A percentile compares a stretch with the other conserved stretches of the same genome.
Evolutionary conservation across 805 yeast species (phyloP).

Genomic region (Starmera amethionina): DNA sequence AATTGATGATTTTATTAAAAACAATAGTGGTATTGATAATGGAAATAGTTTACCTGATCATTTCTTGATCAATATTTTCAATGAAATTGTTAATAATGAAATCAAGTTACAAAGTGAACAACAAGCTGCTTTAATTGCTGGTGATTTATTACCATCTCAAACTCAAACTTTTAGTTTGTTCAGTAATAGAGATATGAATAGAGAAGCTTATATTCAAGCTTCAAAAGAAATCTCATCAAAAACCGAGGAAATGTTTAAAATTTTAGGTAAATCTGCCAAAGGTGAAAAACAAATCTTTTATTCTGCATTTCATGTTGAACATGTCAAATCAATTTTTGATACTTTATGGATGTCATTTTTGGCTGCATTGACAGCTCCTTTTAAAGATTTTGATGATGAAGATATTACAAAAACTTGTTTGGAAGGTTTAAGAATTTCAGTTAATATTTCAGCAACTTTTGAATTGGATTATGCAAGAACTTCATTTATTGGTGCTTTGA

Average conservation of each 20-base stretch:
- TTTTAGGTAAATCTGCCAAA: conserved; percentile 39
- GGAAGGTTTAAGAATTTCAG: conserved; percentile 79
- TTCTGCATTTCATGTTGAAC: conserved; percentile 80
- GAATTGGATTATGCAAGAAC: conserved; percentile 77
- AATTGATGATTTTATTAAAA: conserved; percentile 72
- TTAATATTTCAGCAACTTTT: conserved; percentile 75
- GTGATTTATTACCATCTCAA: conserved; percentile 33
- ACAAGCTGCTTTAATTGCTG: conserved; percentile 78
- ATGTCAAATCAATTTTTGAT: conserved; percentile 88
- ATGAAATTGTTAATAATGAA: conserved; percentile 76
- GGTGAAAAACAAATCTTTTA: conserved; percentile 46
- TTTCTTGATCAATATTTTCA: conserved; percentile 54
- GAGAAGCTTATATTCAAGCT: conserved; percentile 86
- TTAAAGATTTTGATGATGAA: conserved; percentile 75
- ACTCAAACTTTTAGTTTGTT: conserved; percentile 43
- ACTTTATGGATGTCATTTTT: conserved; percentile 94
- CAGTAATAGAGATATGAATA: conserved; percentile 58
- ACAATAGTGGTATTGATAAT: conserved; percentile 89
- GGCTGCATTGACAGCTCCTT: conserved; percentile 91
- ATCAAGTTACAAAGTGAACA: conserved; percentile 90
- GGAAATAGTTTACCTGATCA: conserved; percentile 76
- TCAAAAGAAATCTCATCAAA: conserved; percentile 86
- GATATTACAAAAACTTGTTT: conserved; percentile 61
- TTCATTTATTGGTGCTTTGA: conserved; percentile 82
- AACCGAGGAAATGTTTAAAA: conserved; percentile 74